These are phyloP conservation scores for Paecilomyces fulvus DNA, from an alignment of 2,329 filamentous ascomycete species.

Conservation along the genomic window DNA sequence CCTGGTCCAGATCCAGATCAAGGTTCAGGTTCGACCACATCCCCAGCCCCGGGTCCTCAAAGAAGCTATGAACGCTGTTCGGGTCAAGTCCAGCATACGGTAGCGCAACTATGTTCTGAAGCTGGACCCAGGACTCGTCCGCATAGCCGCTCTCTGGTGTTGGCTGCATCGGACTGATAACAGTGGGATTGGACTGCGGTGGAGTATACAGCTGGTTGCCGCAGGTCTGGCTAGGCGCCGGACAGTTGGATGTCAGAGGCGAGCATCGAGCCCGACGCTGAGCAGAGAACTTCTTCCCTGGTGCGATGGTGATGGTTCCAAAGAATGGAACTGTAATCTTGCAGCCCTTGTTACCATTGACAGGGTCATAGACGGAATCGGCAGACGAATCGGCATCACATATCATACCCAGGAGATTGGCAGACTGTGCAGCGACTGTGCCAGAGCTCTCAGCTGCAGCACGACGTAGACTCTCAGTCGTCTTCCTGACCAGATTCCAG, in stretches of 20 bases:
- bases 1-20: slow-evolving; percentile 30
- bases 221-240: slow-evolving; percentile 3
- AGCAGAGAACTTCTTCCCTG: slow-evolving; percentile 22
- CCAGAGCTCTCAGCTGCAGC: slow-evolving; percentile 28
- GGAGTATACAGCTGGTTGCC: slow-evolving; percentile 16
- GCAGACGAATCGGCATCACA: slow-evolving; percentile 13
- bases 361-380: neutral
- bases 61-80: slow-evolving; percentile 14
- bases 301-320: slow-evolving; percentile 33
- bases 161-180: neutral
- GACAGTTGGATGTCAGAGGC: slow-evolving; percentile 3
- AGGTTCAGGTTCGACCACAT: slow-evolving; percentile 18
- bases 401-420: slow-evolving; percentile 33
- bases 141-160: slow-evolving; percentile 6
- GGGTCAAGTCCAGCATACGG: slow-evolving; percentile 14
- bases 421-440: slow-evolving; percentile 36
- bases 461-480: slow-evolving; percentile 24
- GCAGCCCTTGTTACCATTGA: slow-evolving; percentile 12
- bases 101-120: slow-evolving; percentile 11
- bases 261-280: slow-evolving; percentile 6
- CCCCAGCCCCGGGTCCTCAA: slow-evolving; percentile 16
- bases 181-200: slow-evolving; percentile 13
- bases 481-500: slow-evolving; percentile 26
- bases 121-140: slow-evolving; percentile 13
- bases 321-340: slow-evolving; percentile 40